Evolutionary conservation across 2,329 filamentous ascomycete species (phyloP), one percentile per base, ranked within the genome.

Genomic region (Paraphaeosphaeria minitans): DNA sequence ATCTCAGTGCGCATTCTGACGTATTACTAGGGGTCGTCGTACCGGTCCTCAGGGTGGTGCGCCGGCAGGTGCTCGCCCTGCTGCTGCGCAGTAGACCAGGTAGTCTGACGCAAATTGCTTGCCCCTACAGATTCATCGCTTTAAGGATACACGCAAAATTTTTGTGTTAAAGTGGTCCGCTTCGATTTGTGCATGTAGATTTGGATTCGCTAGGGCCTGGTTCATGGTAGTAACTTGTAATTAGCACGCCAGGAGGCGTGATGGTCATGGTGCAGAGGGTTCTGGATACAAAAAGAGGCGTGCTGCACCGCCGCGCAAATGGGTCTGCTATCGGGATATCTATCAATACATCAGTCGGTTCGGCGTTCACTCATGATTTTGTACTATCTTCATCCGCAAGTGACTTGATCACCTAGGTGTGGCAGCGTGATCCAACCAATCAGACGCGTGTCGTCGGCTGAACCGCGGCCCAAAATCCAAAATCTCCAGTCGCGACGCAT

Each of bases 21-120:
- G 13, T 21, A 4, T n/a, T 3, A 16, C 8, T 54, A 73, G 70
- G 70, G 61, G 67, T 60, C 67, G 67, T 53, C 69, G 70, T 56
- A 58, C 64, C 60, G 54, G 58, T 41, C 50, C 58, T 21, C 59
- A 65, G 65, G 55, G 64, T 59, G 53, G 35, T 21, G 53, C 57
- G 31, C 61, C 58, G 57, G 53, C 53, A 43, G 61, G 57, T 50
- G 56, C 56, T 45, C 58, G 55, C 21, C 57, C 64, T 53, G 50
- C 50, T 21, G 10, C 50, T 10, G 52, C 62, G 45, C 64, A 62
- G 51, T 65, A 65, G 48, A 49, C 8, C 21, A 12, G 24, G 24
- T 27, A 27, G 14, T 4, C 3, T 31, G 12, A n/a, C 13, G 5
- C 21, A 33, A 41, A n/a, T 39, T n/a, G 2, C 13, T 39, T 27